Conservation (phyloP, 2,329 filamentous ascomycete species). For the Alternaria incomplexa region DNA sequence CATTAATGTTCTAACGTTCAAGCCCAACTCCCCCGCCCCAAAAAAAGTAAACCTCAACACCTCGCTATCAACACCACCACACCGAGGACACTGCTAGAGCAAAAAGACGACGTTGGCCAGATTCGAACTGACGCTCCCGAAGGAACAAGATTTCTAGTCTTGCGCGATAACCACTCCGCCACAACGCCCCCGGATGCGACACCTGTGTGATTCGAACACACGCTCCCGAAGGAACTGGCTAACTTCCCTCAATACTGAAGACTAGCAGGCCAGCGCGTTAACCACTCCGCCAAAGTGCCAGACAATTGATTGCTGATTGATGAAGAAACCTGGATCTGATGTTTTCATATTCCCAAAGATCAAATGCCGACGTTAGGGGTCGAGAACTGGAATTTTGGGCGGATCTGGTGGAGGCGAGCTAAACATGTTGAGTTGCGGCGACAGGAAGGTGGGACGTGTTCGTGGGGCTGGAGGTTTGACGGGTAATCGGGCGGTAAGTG, state of each 20-base stretch:
- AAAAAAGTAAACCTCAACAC: background rate
- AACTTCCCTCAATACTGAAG: background rate
- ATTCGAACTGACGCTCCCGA: conserved; percentile 50
- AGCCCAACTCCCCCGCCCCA: background rate
- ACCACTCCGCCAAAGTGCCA: conserved; percentile 9
- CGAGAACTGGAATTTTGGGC: background rate
- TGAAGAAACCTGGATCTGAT: background rate
- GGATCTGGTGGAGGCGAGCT: background rate
- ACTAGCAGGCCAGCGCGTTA: background rate
- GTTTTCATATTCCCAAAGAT: rapidly evolving
- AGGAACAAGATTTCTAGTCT: conserved; percentile 51
- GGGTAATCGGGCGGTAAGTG: background rate
- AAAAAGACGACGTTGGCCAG: conserved; percentile 43
- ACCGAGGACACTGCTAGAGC: rapidly evolving
- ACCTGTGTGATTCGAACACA: conserved; percentile 41
- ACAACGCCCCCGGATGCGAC: conserved; percentile 36
- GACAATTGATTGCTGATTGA: conserved; percentile 1
- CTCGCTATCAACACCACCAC: background rate
- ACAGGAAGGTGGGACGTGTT: background rate
- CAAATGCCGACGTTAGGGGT: background rate
- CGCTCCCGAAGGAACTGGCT: conserved; percentile 41
- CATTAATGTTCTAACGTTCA: too few species aligned
- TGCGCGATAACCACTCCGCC: conserved; percentile 51
- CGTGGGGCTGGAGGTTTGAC: background rate
- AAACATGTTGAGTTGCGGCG: background rate